These are phyloP conservation scores for Debaryomyces sp. DNA, from an alignment of 1,139 yeast species.

Conservation along the genomic window DNA sequence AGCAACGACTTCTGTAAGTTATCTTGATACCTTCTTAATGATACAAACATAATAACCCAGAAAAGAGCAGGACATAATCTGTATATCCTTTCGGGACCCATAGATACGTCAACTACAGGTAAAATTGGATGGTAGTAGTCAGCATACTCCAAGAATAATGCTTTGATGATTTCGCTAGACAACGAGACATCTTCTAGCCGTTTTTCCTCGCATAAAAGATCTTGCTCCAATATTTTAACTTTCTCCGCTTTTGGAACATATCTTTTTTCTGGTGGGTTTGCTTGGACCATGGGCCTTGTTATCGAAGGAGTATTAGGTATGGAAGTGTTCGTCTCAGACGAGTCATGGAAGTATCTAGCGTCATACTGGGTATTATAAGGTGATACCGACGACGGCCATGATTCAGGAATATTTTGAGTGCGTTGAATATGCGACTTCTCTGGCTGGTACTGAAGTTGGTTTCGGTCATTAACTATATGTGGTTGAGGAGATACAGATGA, in stretches of 20 bases:
- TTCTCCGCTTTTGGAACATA: neutral
- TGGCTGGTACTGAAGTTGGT: neutral
- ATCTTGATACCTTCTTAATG: constrained; percentile 61
- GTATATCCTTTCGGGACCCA: constrained; percentile 82
- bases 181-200: constrained; percentile 67
- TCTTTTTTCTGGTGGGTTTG: neutral
- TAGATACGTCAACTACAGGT: constrained; percentile 81
- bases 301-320: constrained; percentile 40
- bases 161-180: constrained; percentile 59
- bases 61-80: constrained; percentile 82
- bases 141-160: constrained; percentile 72
- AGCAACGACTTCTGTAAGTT: constrained; percentile 42
- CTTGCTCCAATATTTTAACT: constrained; percentile 25
- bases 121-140: constrained; percentile 76
- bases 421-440: neutral
- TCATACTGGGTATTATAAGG: constrained; percentile 8
- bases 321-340: constrained; percentile 27
- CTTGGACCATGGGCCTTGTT: constrained; percentile 14
- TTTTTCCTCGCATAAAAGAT: constrained; percentile 61
- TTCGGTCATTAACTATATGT: neutral
- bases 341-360: constrained; percentile 13
- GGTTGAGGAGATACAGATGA: constrained; percentile 8
- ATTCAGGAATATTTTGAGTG: constrained; percentile 6
- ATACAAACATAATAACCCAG: constrained; percentile 90
- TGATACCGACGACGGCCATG: constrained; percentile 10